Evolutionary conservation across 257 asterid genomes (phyloP), one percentile per base, ranked within the genome.

Genomic region (Sherardia arvensis): DNA sequence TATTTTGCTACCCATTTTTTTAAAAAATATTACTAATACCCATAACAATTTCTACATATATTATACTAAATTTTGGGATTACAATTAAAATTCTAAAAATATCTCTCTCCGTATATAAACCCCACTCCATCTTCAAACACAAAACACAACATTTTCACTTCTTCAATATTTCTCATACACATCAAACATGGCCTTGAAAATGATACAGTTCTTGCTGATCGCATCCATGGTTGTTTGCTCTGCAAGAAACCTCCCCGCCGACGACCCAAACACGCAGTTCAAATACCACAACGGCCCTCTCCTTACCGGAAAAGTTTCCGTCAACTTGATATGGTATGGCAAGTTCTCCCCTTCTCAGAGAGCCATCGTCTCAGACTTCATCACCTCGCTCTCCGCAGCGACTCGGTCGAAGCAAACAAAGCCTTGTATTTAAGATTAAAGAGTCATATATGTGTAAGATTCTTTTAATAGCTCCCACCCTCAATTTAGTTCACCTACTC

Each of bases 251-350:
- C 59, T 53, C 57, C 75, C 47, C 47, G n/a, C n/a, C n/a, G n/a
- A n/a, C n/a, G 48, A 40, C 48, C 61, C 11, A 53, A 49, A 25
- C 38, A 62, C 67, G 66, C 69, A 55, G 2, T 68, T 72, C 10
- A 61, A 74, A 18, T 75, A 75, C 80, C 83, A 79, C 58, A 47
- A 62, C 7, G 76, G 76, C 6, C 12, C 69, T 58, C 77, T 73
- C 7, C 73, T 73, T 11, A 45, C 66, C 0, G 77, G 77, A 0
- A 62, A 47, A 20, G 20, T 55, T 1, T 54, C 77, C 0, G 55
- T 73, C 0, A 73, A 67, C 29, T 33, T 73, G 11, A 67, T 68
- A 0, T 73, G 73, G 73, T 73, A 73, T 53, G 77, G 77, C 2
- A 57, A 63, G 18, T 73, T 73, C 67, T 55, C 47, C 23, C 73